phyloP scores from a whole-genome alignment of 2,329 filamentous ascomycete species.

The Plenodomus lindquistii region DNA sequence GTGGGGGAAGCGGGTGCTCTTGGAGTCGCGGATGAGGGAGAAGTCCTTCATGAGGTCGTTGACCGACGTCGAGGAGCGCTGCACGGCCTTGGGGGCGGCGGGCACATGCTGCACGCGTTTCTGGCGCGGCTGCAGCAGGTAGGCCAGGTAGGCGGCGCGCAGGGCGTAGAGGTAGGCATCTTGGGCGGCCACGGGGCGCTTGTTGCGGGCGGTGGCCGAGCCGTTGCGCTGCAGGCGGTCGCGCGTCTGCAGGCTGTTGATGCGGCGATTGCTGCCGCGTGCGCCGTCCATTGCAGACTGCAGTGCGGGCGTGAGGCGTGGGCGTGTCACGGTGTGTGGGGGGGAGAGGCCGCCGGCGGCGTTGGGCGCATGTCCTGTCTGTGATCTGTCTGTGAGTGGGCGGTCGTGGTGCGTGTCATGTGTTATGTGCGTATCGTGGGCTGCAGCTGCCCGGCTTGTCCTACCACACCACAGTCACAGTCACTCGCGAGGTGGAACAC shows the following conservation, averaged over 20 bases:
- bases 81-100: conserved; percentile 60
- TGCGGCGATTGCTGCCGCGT: conserved; percentile 42
- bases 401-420: neutral
- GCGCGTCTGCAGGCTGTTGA: conserved; percentile 49
- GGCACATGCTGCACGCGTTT: conserved; percentile 86
- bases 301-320: conserved; percentile 20
- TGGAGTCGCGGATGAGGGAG: conserved; percentile 66
- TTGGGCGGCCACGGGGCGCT: conserved; percentile 57
- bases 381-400: conserved; percentile 18
- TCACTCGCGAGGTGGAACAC: too few relatives aligned
- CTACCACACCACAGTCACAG: too few relatives aligned
- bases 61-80: conserved; percentile 73
- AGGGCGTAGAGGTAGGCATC: conserved; percentile 92
- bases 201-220: conserved; percentile 42
- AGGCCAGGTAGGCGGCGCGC: conserved; percentile 86
- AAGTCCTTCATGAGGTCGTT: conserved; percentile 91
- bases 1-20: conserved; percentile 72
- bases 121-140: conserved; percentile 87
- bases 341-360: conserved; percentile 2
- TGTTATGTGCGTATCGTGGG: neutral
- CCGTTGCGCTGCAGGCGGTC: conserved; percentile 46
- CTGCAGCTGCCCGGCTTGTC: conserved; percentile 24
- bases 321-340: neutral
- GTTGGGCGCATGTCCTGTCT: conserved; percentile 33
- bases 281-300: conserved; percentile 32